Evolutionary conservation across 768 basidiomycete species (phyloP).

Genomic region (Wakefieldia striispora): DNA sequence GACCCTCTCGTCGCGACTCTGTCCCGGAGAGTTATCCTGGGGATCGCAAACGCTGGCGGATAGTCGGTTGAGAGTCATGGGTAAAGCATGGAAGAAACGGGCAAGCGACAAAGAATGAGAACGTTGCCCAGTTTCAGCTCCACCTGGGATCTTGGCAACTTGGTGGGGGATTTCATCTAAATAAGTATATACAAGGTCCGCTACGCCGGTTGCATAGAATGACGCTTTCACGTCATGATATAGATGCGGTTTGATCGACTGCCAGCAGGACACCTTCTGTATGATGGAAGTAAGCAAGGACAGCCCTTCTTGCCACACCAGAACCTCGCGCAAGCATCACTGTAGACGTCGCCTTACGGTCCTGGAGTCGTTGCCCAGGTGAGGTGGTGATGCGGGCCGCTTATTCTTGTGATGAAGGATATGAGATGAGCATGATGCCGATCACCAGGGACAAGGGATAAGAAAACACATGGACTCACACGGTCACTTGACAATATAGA

Average conservation of each 20-base stretch:
- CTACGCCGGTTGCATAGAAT: neutral
- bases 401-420: conserved; percentile 9
- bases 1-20: conserved; percentile 11
- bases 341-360: conserved; percentile 12
- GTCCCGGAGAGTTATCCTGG: neutral
- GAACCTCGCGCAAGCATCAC: conserved; percentile 1
- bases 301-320: neutral
- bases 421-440: conserved; percentile 3
- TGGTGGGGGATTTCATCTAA: conserved; percentile 1
- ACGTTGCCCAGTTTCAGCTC: neutral
- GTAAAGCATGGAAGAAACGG: conserved; percentile 4
- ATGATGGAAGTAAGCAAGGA: neutral
- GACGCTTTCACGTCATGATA: no score
- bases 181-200: neutral
- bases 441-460: neutral
- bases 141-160: conserved; percentile 9
- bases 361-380: neutral
- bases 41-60: conserved; percentile 4
- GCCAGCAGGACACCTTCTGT: no score
- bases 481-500: neutral
- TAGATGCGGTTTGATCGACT: no score
- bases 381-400: conserved; percentile 11
- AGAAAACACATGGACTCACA: conserved; percentile 6
- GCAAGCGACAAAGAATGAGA: neutral
- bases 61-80: conserved; percentile 16